Conservation (phyloP, 2,329 filamentous ascomycete species). For the Cladophialophora immunda region DNA sequence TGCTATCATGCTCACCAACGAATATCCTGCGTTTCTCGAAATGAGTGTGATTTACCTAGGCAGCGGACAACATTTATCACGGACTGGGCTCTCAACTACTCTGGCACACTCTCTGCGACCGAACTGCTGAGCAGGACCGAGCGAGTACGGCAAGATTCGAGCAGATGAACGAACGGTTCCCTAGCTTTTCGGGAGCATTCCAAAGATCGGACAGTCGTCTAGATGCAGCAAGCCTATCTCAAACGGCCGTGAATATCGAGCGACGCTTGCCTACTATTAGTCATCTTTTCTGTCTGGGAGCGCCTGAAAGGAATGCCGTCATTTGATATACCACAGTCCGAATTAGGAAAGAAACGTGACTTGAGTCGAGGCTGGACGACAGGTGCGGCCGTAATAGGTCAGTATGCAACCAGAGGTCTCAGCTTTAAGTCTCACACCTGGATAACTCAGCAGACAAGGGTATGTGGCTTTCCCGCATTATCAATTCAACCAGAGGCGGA, state of each 20-base stretch:
- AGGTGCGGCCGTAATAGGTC: not conserved
- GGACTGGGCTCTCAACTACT: not conserved
- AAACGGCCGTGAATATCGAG: not conserved
- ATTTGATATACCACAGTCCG: constrained; percentile 11
- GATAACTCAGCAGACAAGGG: constrained; percentile 2
- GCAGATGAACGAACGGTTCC: not conserved
- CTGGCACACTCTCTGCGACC: not conserved
- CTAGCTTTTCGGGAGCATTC: not conserved
- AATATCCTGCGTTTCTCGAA: not conserved
- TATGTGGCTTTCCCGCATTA: not conserved
- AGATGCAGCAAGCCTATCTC: not conserved
- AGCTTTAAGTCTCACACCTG: not conserved
- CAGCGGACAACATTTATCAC: too few species aligned
- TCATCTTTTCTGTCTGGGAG: not conserved
- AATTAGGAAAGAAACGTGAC: constrained; percentile 27
- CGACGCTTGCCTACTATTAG: not conserved
- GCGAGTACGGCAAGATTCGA: not conserved
- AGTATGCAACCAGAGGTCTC: not conserved
- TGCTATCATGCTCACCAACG: not conserved
- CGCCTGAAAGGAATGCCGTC: not conserved
- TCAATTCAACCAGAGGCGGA: not conserved
- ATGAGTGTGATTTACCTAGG: not conserved
- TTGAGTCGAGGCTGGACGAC: not conserved
- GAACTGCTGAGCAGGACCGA: not conserved
- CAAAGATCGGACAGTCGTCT: not conserved